Conservation (phyloP, 2,329 filamentous ascomycete species). For the Microcyclosporella mali region DNA sequence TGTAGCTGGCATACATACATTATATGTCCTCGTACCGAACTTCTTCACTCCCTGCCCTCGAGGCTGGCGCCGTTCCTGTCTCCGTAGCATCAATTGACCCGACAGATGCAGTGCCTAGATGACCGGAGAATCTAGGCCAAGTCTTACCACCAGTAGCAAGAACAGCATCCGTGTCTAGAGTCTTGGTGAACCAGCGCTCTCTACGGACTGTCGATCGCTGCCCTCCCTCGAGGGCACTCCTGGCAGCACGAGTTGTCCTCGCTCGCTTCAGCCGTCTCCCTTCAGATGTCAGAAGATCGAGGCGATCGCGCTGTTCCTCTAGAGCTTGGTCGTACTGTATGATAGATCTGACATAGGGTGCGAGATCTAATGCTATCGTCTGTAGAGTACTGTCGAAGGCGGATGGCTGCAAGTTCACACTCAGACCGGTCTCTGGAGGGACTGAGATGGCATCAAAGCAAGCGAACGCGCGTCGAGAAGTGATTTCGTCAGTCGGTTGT, state of each 20-base stretch:
- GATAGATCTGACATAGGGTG: constrained; percentile 84
- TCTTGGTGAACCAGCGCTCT: constrained; percentile 65
- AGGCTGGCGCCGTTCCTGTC: no score
- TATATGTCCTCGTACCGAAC: no score
- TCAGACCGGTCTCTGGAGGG: constrained; percentile 29
- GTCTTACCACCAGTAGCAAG: constrained; percentile 52
- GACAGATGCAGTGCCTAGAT: background rate
- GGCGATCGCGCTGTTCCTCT: constrained; percentile 58
- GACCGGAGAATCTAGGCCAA: constrained; percentile 29
- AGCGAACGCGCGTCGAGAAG: constrained; percentile 37
- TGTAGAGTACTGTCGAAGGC: constrained; percentile 67
- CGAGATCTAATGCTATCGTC: constrained; percentile 68
- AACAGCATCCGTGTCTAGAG: constrained; percentile 55
- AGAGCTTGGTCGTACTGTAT: constrained; percentile 67
- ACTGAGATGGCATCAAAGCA: constrained; percentile 50
- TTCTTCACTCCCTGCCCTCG: no score
- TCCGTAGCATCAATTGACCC: background rate
- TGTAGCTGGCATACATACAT: no score
- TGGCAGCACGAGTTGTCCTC: constrained; percentile 66
- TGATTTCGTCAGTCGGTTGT: constrained; percentile 6
- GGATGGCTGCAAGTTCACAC: constrained; percentile 56
- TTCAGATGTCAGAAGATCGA: constrained; percentile 58
- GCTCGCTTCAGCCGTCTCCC: constrained; percentile 48
- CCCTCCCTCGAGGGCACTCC: constrained; percentile 66
- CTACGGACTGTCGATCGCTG: constrained; percentile 59